Base-by-base conservation (phyloP, 371 early-diverging fungal genomes). In the Nematocida major region DNA sequence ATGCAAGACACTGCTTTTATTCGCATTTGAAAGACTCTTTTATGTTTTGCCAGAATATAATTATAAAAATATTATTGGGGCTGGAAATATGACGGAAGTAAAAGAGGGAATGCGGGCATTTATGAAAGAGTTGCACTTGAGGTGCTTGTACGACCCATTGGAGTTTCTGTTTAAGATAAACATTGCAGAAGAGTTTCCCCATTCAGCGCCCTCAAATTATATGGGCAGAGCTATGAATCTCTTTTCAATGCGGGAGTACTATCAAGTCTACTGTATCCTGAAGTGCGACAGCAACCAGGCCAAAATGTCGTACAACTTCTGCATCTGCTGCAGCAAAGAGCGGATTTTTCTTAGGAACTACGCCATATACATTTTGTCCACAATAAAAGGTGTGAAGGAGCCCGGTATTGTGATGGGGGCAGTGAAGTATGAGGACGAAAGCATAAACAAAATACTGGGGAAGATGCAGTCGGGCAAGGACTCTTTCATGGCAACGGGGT, bases 131-230 rank as follows among this genome's bases (percentile, higher is more conserved):
- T 59, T 82, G 45, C 53, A 63, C 11, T 47, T 22, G 1, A 54
- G 82, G 26, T 53, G 80, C 18, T 49, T 82, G 13, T 80, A 68
- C 54, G 69, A 67, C 49, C 69, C 82, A 22, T 39, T 79, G 13
- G 80, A 82, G 49, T 80, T 82, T 66, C 59, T 82, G 34, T 69
- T 59, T 28, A 82, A 82, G 54, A 68, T 79, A 47, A 54, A 68
- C 18, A 42, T 79, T 30, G 63, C 54, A 36, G 7, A 5, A 50
- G 57, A 59, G 36, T 22, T 49, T 15, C 43, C 47, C 1, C 26
- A 53, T 40, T 26, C 48, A 9, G 32, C 15, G 11, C 7, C 66
- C 18, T 24, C 20, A 42, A 39, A 39, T 11, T 20, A 22, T 3
- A 49, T n/a, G 11, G 40, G 11, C 22, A 15, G 76, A 42, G 78